Conservation (phyloP, 176 grass and related monocot species). For the Raddia distichophylla region DNA sequence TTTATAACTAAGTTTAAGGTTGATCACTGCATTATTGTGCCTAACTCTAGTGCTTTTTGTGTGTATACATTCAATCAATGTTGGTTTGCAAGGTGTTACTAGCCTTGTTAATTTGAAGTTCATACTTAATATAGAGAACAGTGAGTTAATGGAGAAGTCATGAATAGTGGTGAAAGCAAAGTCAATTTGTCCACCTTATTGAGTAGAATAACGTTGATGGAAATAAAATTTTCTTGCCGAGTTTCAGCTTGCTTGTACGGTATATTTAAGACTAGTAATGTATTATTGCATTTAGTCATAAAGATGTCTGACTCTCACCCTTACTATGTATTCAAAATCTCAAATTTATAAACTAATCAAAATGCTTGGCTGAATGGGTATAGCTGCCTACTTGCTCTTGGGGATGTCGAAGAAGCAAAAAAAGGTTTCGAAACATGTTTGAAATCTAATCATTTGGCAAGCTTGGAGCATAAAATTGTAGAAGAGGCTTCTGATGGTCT, state of each 20-base stretch:
- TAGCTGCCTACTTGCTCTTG: conserved; percentile 83
- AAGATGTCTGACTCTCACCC: not conserved
- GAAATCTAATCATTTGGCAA: conserved; percentile 51
- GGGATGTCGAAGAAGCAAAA: conserved; percentile 71
- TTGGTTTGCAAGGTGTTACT: conserved; percentile 13
- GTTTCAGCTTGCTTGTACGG: not conserved
- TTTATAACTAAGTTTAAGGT: conserved; percentile 30
- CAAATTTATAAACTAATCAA: conserved; percentile 35
- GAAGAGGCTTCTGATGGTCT: conserved; percentile 82
- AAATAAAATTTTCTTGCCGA: not conserved
- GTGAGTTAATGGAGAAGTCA: not conserved
- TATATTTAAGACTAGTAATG: not conserved
- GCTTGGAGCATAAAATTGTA: conserved; percentile 54
- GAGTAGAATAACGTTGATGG: not conserved
- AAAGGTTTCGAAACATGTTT: conserved; percentile 81
- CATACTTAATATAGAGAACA: conserved; percentile 6
- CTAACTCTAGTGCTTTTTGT: not conserved
- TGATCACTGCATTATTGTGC: not conserved
- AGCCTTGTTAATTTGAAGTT: conserved; percentile 27
- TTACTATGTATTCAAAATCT: conserved; percentile 26
- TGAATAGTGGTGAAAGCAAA: not conserved
- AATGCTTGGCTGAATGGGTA: conserved; percentile 45
- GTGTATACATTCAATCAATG: conserved; percentile 12
- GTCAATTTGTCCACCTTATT: not conserved
- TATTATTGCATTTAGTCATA: conserved; percentile 29